Percentiles rank a stretch among this genome's conserved stretches.
Conservation (phyloP, 768 basidiomycete genomes). For the Rubroboletus satanas region DNA sequence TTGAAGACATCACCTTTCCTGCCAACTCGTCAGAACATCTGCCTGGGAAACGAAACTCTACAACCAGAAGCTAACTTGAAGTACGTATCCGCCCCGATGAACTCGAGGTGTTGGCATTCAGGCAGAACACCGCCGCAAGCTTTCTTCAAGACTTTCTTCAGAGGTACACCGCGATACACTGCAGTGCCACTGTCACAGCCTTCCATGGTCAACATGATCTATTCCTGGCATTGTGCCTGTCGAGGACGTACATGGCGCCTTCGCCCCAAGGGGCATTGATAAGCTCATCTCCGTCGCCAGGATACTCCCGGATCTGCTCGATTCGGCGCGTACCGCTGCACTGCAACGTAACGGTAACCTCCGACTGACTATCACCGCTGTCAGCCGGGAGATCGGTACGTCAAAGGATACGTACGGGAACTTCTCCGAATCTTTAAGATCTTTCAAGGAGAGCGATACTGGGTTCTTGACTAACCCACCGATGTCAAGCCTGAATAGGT, state of each 20-base stretch:
- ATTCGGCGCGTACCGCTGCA: constrained; percentile 52
- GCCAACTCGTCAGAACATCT: background rate
- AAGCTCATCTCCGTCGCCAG: constrained; percentile 52
- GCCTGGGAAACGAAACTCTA: background rate
- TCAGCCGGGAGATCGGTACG: background rate
- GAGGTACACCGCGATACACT: constrained; percentile 48
- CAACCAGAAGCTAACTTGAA: constrained; percentile 38
- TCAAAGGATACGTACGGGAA: constrained; percentile 39
- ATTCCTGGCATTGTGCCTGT: background rate
- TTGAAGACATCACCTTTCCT: constrained; percentile 39
- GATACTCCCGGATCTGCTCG: constrained; percentile 50
- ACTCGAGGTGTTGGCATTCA: constrained; percentile 49
- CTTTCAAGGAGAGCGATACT: constrained; percentile 42
- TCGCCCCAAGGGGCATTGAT: constrained; percentile 52
- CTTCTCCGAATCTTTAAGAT: constrained; percentile 43
- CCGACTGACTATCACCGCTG: constrained; percentile 32
- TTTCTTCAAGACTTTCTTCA: constrained; percentile 51
- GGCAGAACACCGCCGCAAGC: constrained; percentile 49
- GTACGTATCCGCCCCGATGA: constrained; percentile 56
- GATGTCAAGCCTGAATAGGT: constrained; percentile 46
- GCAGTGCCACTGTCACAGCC: constrained; percentile 41
- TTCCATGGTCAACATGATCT: constrained; percentile 24
- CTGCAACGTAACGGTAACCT: constrained; percentile 52
- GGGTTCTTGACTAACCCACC: constrained; percentile 47
- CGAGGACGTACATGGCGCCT: constrained; percentile 42